Evolutionary conservation across 2,329 filamentous ascomycete species (phyloP).

Genomic region (Aureobasidium sp.): DNA sequence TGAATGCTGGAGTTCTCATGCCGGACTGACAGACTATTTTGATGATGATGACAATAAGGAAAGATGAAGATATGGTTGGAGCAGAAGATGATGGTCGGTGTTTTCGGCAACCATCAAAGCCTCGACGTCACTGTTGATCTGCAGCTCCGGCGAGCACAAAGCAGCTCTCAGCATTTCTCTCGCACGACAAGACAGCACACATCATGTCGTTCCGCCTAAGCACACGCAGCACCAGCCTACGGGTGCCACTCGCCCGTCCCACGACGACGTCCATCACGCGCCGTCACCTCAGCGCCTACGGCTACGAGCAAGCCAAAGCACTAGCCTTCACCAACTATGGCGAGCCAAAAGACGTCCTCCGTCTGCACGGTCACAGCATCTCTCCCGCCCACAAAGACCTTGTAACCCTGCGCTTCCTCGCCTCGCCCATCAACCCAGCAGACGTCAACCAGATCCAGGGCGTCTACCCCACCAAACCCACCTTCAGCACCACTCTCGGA

Average conservation of each 20-base stretch:
- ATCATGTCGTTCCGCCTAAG: conserved; percentile 12
- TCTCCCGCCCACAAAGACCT: conserved; percentile 63
- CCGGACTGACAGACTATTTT: background rate
- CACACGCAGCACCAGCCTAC: conserved; percentile 10
- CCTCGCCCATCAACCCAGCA: conserved; percentile 89
- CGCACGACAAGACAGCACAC: background rate
- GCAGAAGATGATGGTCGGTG: background rate
- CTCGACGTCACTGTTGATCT: conserved; percentile 2
- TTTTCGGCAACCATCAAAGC: background rate
- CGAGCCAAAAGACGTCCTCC: conserved; percentile 64
- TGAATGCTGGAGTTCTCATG: background rate
- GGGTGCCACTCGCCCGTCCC: background rate
- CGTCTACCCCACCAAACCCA: conserved; percentile 81
- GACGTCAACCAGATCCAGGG: conserved; percentile 98
- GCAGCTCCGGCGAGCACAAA: background rate
- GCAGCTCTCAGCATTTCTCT: background rate
- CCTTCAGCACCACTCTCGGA: conserved; percentile 68
- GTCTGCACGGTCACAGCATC: conserved; percentile 69
- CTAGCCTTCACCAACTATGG: conserved; percentile 69
- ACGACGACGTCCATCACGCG: background rate
- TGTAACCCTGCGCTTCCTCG: conserved; percentile 79
- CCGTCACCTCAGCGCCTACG: conserved; percentile 55
- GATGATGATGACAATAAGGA: background rate
- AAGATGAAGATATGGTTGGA: background rate
- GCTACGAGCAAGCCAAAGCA: conserved; percentile 80